A percentile compares a stretch with the other conserved stretches of the same genome.
phyloP scores from a whole-genome alignment of 495 filamentous ascomycete species.

The Pyronema omphalodes region DNA sequence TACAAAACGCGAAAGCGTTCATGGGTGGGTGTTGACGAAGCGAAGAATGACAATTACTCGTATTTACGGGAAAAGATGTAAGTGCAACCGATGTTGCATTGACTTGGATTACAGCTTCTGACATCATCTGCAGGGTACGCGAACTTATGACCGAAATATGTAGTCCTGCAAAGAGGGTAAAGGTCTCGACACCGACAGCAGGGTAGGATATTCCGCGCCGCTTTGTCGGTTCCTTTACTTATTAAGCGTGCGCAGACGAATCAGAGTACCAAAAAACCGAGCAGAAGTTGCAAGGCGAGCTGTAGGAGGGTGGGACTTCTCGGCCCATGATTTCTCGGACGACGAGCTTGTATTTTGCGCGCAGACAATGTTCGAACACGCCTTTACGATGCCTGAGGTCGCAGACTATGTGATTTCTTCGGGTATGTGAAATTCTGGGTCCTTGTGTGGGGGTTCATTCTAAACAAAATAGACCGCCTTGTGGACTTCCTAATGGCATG shows the following conservation, averaged over 20 bases:
- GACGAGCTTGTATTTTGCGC: constrained; percentile 73
- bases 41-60: constrained; percentile 50
- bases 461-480: constrained; percentile 37
- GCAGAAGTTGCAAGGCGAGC: constrained; percentile 40
- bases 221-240: constrained; percentile 20
- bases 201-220: constrained; percentile 25
- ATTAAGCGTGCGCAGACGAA: constrained; percentile 22
- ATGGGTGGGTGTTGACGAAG: constrained; percentile 76
- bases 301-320: constrained; percentile 72
- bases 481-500: constrained; percentile 66
- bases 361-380: constrained; percentile 72
- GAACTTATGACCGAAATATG: constrained; percentile 85
- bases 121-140: constrained; percentile 47
- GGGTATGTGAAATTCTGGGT: constrained; percentile 29
- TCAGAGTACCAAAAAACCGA: background rate
- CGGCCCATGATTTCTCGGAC: constrained; percentile 70
- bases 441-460: background rate
- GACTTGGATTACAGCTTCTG: constrained; percentile 5
- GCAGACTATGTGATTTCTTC: constrained; percentile 58
- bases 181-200: constrained; percentile 8
- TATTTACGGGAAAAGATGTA: constrained; percentile 70
- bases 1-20: constrained; percentile 60
- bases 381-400: constrained; percentile 62
- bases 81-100: constrained; percentile 6
- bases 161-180: constrained; percentile 37